Evolutionary conservation across 805 yeast species (phyloP), one percentile per base, ranked within the genome.

Genomic region (Sugiyamaella americana): DNA sequence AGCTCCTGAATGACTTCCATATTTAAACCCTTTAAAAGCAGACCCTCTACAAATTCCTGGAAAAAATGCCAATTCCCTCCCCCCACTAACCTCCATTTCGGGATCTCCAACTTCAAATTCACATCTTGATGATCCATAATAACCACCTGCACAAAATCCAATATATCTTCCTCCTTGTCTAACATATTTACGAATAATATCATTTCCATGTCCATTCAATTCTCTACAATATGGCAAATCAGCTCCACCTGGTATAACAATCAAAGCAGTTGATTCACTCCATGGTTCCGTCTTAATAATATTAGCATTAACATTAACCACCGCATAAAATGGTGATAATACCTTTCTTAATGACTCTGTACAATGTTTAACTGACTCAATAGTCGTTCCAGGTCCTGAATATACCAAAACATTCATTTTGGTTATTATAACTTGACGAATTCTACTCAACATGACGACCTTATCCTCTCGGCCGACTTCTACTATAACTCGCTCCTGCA

Each of bases 161-260:
- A 91, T 63, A 58, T 70, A 87, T 41, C 71, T 69, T 1, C 99
- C 99, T 24, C 98, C 98, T 46, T 71, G 70, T 24, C 79, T 70
- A 1, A 87, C 87, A 54, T 73, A 87, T 42, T 77, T 77, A 22
- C 67, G 63, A 51, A 87, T 85, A 34, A 71, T 68, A 6, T 66
- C 57, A 57, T 82, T 85, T 0, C 88, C 87, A 1, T 64, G 66
- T 1, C 95, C 91, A 58, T 83, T 80, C 52, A 94, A 73, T 3
- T 74, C 77, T 44, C 73, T 70, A 52, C 95, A 86, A 54, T 82
- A 78, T 0, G 97, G 97, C 43, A 87, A 67, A 61, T 93, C 98
- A 0, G 98, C 97, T 5, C 99, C 99, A 3, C 98, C 99, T 0
- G 98, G 99, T 22, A 93, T 64, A 1, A 88, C 95, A 37, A 93